Conservation (phyloP, 2,329 filamentous ascomycete species). For the Neofusicoccum sp. region DNA sequence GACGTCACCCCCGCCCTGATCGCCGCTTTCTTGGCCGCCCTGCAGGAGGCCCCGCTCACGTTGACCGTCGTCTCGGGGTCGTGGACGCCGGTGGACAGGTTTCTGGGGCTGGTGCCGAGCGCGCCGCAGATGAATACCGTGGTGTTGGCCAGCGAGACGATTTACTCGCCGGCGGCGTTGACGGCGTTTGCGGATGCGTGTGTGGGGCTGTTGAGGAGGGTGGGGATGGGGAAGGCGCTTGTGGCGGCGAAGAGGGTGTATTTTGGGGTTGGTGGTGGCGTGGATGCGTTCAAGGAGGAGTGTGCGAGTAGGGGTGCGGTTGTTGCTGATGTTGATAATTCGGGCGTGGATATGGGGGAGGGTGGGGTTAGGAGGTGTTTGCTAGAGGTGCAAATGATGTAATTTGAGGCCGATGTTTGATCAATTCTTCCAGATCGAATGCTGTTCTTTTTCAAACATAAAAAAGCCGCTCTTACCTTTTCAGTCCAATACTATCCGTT, state of each 20-base stretch:
- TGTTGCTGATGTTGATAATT: conserved; percentile 50
- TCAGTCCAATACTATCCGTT: no score
- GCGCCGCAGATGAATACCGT: conserved; percentile 40
- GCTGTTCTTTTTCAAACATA: no score
- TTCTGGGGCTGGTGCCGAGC: conserved; percentile 57
- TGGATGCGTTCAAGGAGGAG: conserved; percentile 66
- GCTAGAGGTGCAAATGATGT: conserved; percentile 21
- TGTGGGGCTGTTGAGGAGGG: conserved; percentile 54
- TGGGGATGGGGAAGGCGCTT: conserved; percentile 59
- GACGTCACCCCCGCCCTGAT: conserved; percentile 61
- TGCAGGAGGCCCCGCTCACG: conserved; percentile 52
- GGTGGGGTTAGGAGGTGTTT: conserved; percentile 47
- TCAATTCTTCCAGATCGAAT: no score
- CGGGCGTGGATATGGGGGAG: conserved; percentile 37
- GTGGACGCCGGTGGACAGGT: conserved; percentile 59
- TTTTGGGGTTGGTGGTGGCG: conserved; percentile 79
- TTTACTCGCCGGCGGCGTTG: conserved; percentile 74
- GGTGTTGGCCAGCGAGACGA: conserved; percentile 74
- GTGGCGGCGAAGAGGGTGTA: conserved; percentile 78
- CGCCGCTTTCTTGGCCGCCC: conserved; percentile 55
- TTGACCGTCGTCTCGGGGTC: conserved; percentile 71
- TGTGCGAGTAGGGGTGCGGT: conserved; percentile 44
- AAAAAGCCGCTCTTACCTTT: no score
- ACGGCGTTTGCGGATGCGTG: conserved; percentile 67
- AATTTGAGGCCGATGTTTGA: neutral